Base-by-base conservation (phyloP, 257 asterid species). In the Lycium barbarum region DNA sequence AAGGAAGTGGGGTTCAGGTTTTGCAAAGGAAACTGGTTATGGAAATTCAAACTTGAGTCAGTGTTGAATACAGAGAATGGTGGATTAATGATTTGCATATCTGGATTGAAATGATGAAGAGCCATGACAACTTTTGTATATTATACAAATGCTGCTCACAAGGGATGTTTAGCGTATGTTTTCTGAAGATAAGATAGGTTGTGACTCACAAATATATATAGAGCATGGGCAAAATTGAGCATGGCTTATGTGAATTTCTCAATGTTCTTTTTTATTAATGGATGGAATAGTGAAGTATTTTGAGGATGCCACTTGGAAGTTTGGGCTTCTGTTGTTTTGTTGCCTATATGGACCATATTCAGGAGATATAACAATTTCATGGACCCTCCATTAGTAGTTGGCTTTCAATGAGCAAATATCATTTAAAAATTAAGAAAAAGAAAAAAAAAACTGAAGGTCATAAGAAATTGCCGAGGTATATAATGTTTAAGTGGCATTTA, bases 41-140 rank as follows among this genome's bases (percentile, higher is more conserved):
- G 49, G 74, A 86, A 17, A 43, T 89, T 94, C 54, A 89, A 82
- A 87, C 66, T 89, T 61, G 90, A 81, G 89, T 89, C 93, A 59
- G 82, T 85, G 35, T 92, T 91, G 70, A 86, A 86, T 61, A 88
- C 72, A 71, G 91, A 87, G 87, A 84, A 82, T 18, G 88, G 67
- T 1, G 88, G 85, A 57, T 84, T 84, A 55, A 35, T 80, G 12
- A 47, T 89, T 26, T 87, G 90, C 84, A 90, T 81, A 62, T 87
- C 87, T 83, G 86, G 79, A 67, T 67, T 83, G 86, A 73, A 86
- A 18, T 87, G 84, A 84, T 87, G 91, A 83, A 17, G 20, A 72
- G 88, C 93, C 93, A 92, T 91, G 11, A 55, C 36, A 84, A 53
- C 45, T 59, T 83, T 54, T 81, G 71, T 22, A 18, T 72, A 43